Evolutionary conservation across 225 moss, liverwort and hornwort species (phyloP), one percentile per base, ranked within the genome.

Genomic region (Ulota crispa): DNA sequence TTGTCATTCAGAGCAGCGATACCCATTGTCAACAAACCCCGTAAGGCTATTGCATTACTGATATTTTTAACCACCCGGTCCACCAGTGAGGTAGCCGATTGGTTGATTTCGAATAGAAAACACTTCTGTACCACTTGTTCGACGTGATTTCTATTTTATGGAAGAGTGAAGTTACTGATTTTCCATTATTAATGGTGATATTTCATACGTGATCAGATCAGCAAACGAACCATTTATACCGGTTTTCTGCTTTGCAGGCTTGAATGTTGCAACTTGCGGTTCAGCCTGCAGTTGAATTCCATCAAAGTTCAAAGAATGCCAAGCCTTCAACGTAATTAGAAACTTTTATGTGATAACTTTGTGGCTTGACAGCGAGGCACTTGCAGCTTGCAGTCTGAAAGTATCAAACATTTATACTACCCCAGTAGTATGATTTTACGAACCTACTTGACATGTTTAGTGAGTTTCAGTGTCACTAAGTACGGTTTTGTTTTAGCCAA

Each of bases 181-280:
- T 45, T 61, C 67, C n/a, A 41, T 76, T 56, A 72, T 16, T 36
- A 36, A 66, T 37, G 36, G 37, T 76, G 85, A 28, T 70, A 8
- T 73, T 70, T 63, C 78, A 45, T 77, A 23, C 19, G 43, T 72
- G 52, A 41, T 53, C 68, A 55, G 72, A 74, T 63, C 76, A 54
- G 62, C 62, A 68, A 54, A 72, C 61, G 66, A 71, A 70, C 60
- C 75, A 52, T 73, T 67, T 67, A 66, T 63, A 64, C 65, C 66
- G 76, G 23, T 53, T 85, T 76, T 79, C 79, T 82, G 70, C 66
- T 72, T 82, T 72, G 87, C 84, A 87, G 77, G 87, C 47, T 59
- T 84, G 78, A 73, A 31, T 70, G 71, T 34, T 75, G 65, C 84
- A 70, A 83, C 43, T 73, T 73, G 62, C 59, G 67, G 39, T 19